Evolutionary conservation across 2,329 filamentous ascomycete species (phyloP).

Genomic region (Zalaria sp.): DNA sequence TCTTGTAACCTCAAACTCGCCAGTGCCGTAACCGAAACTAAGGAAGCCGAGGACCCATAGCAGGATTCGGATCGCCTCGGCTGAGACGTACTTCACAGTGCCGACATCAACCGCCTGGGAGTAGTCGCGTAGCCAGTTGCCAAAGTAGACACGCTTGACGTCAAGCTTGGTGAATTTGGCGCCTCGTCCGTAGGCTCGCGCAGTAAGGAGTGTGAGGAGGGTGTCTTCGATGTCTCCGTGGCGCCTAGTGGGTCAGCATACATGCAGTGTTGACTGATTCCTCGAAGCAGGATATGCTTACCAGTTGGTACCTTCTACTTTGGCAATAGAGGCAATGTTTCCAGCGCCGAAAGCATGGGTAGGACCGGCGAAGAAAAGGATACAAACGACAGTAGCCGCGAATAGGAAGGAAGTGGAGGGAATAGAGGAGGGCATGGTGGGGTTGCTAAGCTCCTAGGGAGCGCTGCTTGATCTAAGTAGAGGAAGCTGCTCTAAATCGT

Average conservation of each 20-base stretch:
- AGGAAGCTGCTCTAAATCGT: too few relatives aligned
- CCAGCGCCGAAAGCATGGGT: constrained; percentile 33
- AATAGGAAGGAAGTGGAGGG: constrained; percentile 1
- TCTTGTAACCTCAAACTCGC: constrained; percentile 41
- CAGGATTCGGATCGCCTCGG: constrained; percentile 39
- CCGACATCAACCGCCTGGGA: constrained; percentile 41
- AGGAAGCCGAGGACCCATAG: constrained; percentile 39
- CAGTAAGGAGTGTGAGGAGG: constrained; percentile 15
- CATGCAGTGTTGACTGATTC: not conserved
- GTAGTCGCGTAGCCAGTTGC: constrained; percentile 36
- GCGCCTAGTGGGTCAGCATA: constrained; percentile 15
- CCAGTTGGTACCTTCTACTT: constrained; percentile 34
- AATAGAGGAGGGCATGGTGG: not conserved
- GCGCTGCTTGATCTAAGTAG: too few relatives aligned
- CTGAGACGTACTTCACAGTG: constrained; percentile 37
- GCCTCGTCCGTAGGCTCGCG: constrained; percentile 6
- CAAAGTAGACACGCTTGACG: constrained; percentile 23
- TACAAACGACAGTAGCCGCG: constrained; percentile 2
- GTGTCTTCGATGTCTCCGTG: constrained; percentile 40
- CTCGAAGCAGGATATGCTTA: not conserved
- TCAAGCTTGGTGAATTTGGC: constrained; percentile 23
- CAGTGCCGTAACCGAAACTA: constrained; percentile 42
- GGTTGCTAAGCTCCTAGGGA: too few relatives aligned
- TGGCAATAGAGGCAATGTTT: constrained; percentile 29
- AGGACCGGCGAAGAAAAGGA: constrained; percentile 9